Conservation (phyloP, 768 basidiomycete species). For the Tricholoma hemisulphureum region DNA sequence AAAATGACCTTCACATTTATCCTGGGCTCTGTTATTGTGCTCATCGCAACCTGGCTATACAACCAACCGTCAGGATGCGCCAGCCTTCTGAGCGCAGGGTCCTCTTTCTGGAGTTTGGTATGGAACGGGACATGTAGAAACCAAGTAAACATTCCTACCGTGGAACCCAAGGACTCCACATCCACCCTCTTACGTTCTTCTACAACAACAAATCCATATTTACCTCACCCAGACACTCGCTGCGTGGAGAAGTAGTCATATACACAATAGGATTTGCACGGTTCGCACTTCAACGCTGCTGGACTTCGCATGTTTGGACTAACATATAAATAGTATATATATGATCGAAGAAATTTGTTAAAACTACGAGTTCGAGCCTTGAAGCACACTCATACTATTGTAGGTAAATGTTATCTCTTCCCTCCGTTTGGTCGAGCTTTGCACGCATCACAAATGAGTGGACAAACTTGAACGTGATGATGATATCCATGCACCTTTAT, state of each 20-base stretch:
- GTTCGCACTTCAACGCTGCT: background rate
- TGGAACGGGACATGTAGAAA: background rate
- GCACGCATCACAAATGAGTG: no score
- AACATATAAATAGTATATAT: background rate
- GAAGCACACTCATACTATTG: no score
- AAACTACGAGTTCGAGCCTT: no score
- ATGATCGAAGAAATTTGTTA: background rate
- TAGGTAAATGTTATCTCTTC: no score
- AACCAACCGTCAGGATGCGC: conserved; percentile 58
- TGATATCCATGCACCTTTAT: no score
- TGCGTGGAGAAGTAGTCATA: background rate
- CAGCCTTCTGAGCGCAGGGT: background rate
- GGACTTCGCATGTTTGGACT: background rate
- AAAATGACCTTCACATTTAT: conserved; percentile 83
- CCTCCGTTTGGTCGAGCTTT: no score
- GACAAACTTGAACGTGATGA: no score
- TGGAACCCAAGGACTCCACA: background rate
- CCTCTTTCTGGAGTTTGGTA: background rate
- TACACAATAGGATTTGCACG: background rate
- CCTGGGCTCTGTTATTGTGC: conserved; percentile 78
- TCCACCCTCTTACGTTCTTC: background rate
- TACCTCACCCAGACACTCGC: background rate
- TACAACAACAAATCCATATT: background rate
- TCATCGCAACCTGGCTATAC: conserved; percentile 90
- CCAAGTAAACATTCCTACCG: background rate